Percentiles rank a stretch among this genome's conserved stretches.
phyloP scores from a whole-genome alignment of 176 grass and related monocot genomes.

The Dactylis glomerata region DNA sequence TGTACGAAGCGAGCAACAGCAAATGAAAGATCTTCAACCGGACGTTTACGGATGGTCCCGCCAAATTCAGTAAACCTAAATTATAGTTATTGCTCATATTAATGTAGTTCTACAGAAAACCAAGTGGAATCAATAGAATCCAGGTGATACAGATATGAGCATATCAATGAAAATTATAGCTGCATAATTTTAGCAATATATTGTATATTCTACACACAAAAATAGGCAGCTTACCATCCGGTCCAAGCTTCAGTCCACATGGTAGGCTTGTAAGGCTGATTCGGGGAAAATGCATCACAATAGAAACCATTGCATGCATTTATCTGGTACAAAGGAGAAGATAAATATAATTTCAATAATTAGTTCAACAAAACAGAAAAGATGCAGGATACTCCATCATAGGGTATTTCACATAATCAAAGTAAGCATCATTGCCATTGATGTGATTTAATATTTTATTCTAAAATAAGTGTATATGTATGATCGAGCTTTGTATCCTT shows the following conservation, averaged over 20 bases:
- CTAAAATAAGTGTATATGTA: background rate
- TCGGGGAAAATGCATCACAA: constrained; percentile 92
- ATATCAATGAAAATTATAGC: background rate
- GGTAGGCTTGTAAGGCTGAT: constrained; percentile 75
- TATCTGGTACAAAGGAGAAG: constrained; percentile 61
- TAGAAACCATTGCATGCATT: constrained; percentile 99
- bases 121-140: background rate
- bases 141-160: background rate
- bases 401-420: background rate
- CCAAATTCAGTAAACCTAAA: constrained; percentile 98
- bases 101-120: constrained; percentile 4
- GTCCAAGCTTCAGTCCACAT: constrained; percentile 99
- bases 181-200: constrained; percentile 11
- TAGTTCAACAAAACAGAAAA: background rate
- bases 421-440: background rate
- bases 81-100: background rate
- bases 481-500: background rate
- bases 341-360: background rate
- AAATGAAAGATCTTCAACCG: constrained; percentile 91
- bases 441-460: background rate
- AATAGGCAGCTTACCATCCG: constrained; percentile 68
- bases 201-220: background rate
- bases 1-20: constrained; percentile 91
- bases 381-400: background rate
- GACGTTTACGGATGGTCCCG: constrained; percentile 79